Conservation (phyloP, 2,329 filamentous ascomycete genomes). For the Helotiales sp. region DNA sequence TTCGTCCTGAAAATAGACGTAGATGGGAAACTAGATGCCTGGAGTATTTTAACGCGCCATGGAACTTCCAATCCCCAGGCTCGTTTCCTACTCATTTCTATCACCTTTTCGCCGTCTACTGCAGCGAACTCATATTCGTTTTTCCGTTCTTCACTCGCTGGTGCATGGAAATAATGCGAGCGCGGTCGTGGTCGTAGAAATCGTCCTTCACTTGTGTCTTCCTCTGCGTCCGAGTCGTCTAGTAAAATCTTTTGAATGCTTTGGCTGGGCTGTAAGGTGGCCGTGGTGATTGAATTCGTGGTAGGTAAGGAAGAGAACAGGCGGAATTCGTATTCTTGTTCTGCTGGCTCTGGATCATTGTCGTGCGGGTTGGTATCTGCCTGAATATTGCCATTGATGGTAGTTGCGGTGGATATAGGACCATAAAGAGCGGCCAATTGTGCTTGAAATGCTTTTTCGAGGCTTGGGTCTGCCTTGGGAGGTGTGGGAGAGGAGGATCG, state of each 20-base stretch:
- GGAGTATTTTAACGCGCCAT: constrained; percentile 53
- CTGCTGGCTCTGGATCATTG: constrained; percentile 31
- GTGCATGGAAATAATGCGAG: constrained; percentile 49
- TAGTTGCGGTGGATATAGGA: constrained; percentile 1
- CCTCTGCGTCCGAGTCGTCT: constrained; percentile 36
- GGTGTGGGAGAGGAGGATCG: constrained; percentile 19
- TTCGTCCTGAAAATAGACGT: too few species aligned
- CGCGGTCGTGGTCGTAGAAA: constrained; percentile 42
- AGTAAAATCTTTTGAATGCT: constrained; percentile 54
- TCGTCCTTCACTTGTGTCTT: constrained; percentile 40
- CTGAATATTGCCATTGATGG: not conserved
- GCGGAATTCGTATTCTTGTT: constrained; percentile 54
- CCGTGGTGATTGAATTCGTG: not conserved
- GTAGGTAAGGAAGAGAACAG: constrained; percentile 46
- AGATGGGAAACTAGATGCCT: too few species aligned
- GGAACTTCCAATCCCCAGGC: constrained; percentile 61
- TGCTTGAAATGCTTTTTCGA: constrained; percentile 21
- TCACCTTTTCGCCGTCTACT: constrained; percentile 52
- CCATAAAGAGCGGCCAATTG: constrained; percentile 30
- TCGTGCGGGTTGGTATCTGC: constrained; percentile 12
- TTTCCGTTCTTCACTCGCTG: constrained; percentile 39
- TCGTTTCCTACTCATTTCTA: constrained; percentile 43
- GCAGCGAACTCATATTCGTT: constrained; percentile 47
- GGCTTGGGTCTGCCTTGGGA: constrained; percentile 32
- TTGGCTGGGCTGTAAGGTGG: constrained; percentile 15